These are phyloP conservation scores for Raphanus hybrid DNA, from an alignment of 441 rosid species.

Conservation along the genomic window DNA sequence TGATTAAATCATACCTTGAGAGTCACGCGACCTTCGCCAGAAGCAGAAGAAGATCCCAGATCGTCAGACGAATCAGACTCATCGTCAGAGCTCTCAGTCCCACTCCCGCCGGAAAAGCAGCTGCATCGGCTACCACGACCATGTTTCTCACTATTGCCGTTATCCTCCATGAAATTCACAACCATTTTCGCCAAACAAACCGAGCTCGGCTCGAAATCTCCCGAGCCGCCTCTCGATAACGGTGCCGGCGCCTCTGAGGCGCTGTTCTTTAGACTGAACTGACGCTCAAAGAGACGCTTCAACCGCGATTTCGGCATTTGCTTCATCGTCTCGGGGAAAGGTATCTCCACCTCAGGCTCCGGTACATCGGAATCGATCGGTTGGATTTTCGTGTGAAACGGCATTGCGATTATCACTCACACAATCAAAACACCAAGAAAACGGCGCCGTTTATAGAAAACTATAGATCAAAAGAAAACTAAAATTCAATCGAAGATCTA, in stretches of 20 bases:
- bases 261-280: slow-evolving; percentile 54
- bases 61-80: slow-evolving; percentile 52
- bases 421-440: too few relatives aligned
- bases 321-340: slow-evolving; percentile 54
- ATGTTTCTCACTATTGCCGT: slow-evolving; percentile 15
- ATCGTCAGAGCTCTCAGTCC: slow-evolving; percentile 68
- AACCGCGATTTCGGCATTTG: slow-evolving; percentile 74
- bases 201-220: background rate
- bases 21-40: slow-evolving; percentile 55
- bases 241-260: slow-evolving; percentile 14
- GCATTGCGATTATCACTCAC: slow-evolving; percentile 37
- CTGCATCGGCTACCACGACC: slow-evolving; percentile 57
- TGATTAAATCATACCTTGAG: slow-evolving; percentile 57
- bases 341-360: slow-evolving; percentile 30
- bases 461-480: background rate
- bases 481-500: background rate
- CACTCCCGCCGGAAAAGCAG: slow-evolving; percentile 63
- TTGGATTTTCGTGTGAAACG: slow-evolving; percentile 75
- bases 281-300: slow-evolving; percentile 88
- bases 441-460: background rate
- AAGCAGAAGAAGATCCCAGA: slow-evolving; percentile 31
- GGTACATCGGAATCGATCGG: slow-evolving; percentile 51
- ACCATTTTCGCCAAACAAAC: background rate
- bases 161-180: background rate
- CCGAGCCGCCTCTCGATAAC: background rate